A percentile compares a stretch with the other conserved stretches of the same genome.
Evolutionary conservation across 108 stramenopile species (phyloP).

Genomic region (Asterionellopsis glacialis): DNA sequence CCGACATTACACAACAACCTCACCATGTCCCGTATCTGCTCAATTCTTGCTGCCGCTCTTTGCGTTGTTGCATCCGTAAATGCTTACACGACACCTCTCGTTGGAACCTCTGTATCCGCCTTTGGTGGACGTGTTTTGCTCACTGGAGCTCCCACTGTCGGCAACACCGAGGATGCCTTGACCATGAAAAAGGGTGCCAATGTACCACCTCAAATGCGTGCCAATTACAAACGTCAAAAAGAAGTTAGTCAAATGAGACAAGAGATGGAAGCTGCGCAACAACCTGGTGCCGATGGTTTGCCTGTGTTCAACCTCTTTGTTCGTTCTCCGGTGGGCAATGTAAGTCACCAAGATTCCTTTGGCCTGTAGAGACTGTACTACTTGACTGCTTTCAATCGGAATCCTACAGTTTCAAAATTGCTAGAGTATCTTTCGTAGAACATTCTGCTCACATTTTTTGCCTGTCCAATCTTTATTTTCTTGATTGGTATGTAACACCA

Average conservation of each 20-base stretch:
- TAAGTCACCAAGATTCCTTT: slow-evolving; percentile 22
- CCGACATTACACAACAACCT: too few relatives aligned
- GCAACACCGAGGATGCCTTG: neutral
- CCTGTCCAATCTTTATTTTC: too few relatives aligned
- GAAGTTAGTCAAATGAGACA: slow-evolving; percentile 62
- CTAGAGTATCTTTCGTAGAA: neutral
- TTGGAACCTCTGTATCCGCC: slow-evolving; percentile 9
- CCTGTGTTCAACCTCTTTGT: slow-evolving; percentile 86
- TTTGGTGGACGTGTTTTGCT: slow-evolving; percentile 25
- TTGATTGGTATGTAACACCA: too few relatives aligned
- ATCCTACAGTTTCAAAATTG: neutral
- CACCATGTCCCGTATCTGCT: neutral
- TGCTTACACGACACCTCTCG: neutral
- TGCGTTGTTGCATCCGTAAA: neutral
- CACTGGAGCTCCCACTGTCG: neutral
- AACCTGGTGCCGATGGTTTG: slow-evolving; percentile 70
- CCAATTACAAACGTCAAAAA: slow-evolving; percentile 57
- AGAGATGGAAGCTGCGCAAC: slow-evolving; percentile 62
- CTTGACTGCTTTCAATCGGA: neutral
- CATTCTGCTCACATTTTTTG: too few relatives aligned
- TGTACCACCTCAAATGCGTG: slow-evolving; percentile 72
- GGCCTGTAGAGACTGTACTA: neutral
- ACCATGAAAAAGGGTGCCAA: slow-evolving; percentile 87
- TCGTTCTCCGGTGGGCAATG: slow-evolving; percentile 63
- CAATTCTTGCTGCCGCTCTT: neutral